Percentiles rank a stretch among this genome's conserved stretches.
Evolutionary conservation across 208 protist genomes (phyloP).

Genomic region (Leishmania martiniquensis): DNA sequence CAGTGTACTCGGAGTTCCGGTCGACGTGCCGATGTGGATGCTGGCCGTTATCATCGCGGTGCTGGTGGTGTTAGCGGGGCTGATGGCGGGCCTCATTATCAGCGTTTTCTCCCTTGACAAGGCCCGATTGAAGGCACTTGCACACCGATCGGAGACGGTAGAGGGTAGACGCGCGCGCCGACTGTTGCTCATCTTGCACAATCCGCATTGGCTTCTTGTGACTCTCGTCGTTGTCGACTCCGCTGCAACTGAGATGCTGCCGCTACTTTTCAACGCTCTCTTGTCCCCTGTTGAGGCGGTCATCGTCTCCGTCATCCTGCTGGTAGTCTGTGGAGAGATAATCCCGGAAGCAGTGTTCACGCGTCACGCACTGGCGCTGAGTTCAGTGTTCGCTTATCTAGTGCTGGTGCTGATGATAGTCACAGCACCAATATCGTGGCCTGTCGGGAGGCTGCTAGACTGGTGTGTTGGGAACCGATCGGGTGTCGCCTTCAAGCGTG

Average conservation of each 20-base stretch:
- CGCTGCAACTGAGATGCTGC: conserved; percentile 70
- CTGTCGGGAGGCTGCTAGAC: conserved; percentile 69
- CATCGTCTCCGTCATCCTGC: conserved; percentile 54
- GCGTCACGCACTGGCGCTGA: conserved; percentile 53
- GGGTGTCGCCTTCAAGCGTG: conserved; percentile 55
- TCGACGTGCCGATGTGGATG: conserved; percentile 39
- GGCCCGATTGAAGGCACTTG: conserved; percentile 48
- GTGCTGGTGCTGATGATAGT: conserved; percentile 62
- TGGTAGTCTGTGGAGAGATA: conserved; percentile 77
- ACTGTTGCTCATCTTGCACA: conserved; percentile 52
- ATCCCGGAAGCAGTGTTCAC: conserved; percentile 79
- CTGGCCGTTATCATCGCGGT: conserved; percentile 38
- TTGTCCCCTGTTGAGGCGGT: conserved; percentile 56
- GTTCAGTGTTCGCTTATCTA: conserved; percentile 48
- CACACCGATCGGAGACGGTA: conserved; percentile 33
- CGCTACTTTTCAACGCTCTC: conserved; percentile 65
- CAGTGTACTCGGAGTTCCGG: conserved; percentile 50
- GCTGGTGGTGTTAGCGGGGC: conserved; percentile 51
- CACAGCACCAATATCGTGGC: conserved; percentile 70
- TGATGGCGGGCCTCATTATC: conserved; percentile 72
- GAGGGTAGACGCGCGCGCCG: conserved; percentile 43
- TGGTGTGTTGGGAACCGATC: conserved; percentile 58
- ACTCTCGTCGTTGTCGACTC: conserved; percentile 65
- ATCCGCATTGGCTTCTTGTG: conserved; percentile 76
- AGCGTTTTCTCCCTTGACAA: conserved; percentile 69